Evolutionary conservation across 2,329 filamentous ascomycete genomes (phyloP), one percentile per base, ranked within the genome.

Genomic region (Xylariaceae sp.): DNA sequence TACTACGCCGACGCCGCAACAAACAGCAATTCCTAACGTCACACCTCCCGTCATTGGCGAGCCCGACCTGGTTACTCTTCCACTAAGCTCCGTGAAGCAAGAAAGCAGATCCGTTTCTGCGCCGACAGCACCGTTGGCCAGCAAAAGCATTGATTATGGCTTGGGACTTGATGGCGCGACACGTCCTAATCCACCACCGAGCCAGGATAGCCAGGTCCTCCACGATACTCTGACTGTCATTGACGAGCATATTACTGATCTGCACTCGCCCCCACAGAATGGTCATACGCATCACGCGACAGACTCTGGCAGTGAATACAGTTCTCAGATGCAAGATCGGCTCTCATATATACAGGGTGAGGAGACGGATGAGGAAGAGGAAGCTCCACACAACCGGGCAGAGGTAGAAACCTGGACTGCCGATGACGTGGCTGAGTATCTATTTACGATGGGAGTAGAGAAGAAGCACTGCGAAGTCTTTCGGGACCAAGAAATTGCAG

Each of bases 151-250:
- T 39, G 59, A 64, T 10, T 65, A 65, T 7, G 61, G 71, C 10
- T 52, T 63, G 23, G 73, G 79, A 55, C 69, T 73, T 52, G 69
- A 77, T 55, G 70, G 70, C 64, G 53, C 73, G 11, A 64, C 67
- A 44, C 71, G 75, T 40, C 68, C 83, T 42, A 72, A 71, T 51
- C 73, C 76, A 50, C 73, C 76, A 50, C 61, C 61, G n/a, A 76
- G 76, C 55, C 77, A 85, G 63, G 76, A 83, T 45, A 81, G 75
- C 57, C 70, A 66, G 35, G 92, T 97, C 43, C 88, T 97, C 78
- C 92, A 92, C 69, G 92, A 97, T 71, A 97, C 93, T 0, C 76
- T 97, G 45, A 96, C 92, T 67, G 93, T 97, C 53, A 97, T 97
- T 65, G 88, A 97, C 70, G 93, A 97, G 73, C 93, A 97, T 69